phyloP scores from a whole-genome alignment of 768 basidiomycete genomes.

The Lactarius hatsudake region DNA sequence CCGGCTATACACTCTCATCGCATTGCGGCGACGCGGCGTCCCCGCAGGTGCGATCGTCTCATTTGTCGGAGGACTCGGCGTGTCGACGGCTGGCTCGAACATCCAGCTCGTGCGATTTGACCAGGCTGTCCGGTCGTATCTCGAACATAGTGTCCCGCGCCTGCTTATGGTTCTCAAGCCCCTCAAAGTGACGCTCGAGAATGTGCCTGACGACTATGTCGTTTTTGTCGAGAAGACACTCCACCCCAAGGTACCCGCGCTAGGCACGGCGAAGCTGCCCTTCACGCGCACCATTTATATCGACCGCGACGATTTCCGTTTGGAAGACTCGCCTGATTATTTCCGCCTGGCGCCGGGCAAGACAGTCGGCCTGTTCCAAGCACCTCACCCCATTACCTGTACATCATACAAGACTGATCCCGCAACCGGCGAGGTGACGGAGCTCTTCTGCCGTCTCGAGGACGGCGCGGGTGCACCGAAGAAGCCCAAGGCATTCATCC shows the following conservation, averaged over 20 bases:
- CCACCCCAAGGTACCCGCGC: slow-evolving; percentile 88
- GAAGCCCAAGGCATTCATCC: slow-evolving; percentile 93
- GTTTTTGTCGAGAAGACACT: slow-evolving; percentile 85
- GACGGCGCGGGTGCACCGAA: slow-evolving; percentile 48
- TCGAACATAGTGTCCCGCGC: slow-evolving; percentile 84
- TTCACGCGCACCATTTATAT: slow-evolving; percentile 91
- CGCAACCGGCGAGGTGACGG: slow-evolving; percentile 65
- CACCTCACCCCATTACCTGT: slow-evolving; percentile 88
- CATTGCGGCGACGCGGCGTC: slow-evolving; percentile 89
- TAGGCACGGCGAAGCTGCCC: slow-evolving; percentile 78
- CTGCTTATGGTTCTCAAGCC: slow-evolving; percentile 90
- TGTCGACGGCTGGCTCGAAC: slow-evolving; percentile 78
- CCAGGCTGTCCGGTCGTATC: slow-evolving; percentile 80
- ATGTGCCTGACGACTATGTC: slow-evolving; percentile 82
- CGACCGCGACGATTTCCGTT: slow-evolving; percentile 89
- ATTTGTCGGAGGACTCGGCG: slow-evolving; percentile 92
- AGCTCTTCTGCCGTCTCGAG: slow-evolving; percentile 79
- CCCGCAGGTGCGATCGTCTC: slow-evolving; percentile 95
- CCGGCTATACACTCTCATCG: slow-evolving; percentile 93
- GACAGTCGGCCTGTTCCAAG: slow-evolving; percentile 94
- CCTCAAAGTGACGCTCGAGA: slow-evolving; percentile 88
- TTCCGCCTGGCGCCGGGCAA: slow-evolving; percentile 98
- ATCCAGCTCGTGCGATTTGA: slow-evolving; percentile 91
- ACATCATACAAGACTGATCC: slow-evolving; percentile 83
- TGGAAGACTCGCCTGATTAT: slow-evolving; percentile 90